Evolutionary conservation across 164 flowering plant species (phyloP).

Genomic region (Magnolia officinalis): DNA sequence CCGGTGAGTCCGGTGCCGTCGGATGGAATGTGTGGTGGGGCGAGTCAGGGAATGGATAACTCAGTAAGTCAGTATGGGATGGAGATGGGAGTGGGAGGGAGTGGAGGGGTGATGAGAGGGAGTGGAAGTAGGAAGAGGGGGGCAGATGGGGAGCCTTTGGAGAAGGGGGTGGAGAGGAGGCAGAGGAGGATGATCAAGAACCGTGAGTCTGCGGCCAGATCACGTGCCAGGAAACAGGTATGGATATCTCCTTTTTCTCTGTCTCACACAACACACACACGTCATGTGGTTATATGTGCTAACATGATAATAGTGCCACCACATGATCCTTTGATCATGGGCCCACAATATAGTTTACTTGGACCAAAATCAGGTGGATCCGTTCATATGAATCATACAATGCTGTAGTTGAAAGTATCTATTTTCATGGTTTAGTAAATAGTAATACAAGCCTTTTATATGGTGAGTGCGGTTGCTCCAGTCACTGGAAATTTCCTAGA

Average conservation of each 20-base stretch:
- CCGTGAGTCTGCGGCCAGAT: slow-evolving; percentile 94
- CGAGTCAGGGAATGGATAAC: not conserved
- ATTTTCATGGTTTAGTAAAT: too few relatives aligned
- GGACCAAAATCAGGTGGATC: too few relatives aligned
- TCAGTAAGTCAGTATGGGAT: not conserved
- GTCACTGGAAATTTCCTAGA: too few relatives aligned
- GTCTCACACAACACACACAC: too few relatives aligned
- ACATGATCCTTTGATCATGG: too few relatives aligned
- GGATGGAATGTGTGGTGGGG: slow-evolving; percentile 33
- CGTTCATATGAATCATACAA: too few relatives aligned
- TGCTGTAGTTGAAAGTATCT: too few relatives aligned
- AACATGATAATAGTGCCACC: too few relatives aligned
- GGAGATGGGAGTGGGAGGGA: slow-evolving; percentile 20
- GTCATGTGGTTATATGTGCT: too few relatives aligned
- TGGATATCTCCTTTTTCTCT: not conserved
- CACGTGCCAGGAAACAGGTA: slow-evolving; percentile 95
- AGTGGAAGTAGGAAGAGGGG: slow-evolving; percentile 62
- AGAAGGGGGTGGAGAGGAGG: slow-evolving; percentile 93
- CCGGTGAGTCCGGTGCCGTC: slow-evolving; percentile 69
- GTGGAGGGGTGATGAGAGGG: slow-evolving; percentile 8
- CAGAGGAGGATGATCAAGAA: slow-evolving; percentile 98
- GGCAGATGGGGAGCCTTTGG: slow-evolving; percentile 73
- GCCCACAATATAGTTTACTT: too few relatives aligned
- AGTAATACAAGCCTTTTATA: too few relatives aligned
- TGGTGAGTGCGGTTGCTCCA: too few relatives aligned